phyloP scores from a whole-genome alignment of 176 grass and related monocot species.

The Poa annua region DNA sequence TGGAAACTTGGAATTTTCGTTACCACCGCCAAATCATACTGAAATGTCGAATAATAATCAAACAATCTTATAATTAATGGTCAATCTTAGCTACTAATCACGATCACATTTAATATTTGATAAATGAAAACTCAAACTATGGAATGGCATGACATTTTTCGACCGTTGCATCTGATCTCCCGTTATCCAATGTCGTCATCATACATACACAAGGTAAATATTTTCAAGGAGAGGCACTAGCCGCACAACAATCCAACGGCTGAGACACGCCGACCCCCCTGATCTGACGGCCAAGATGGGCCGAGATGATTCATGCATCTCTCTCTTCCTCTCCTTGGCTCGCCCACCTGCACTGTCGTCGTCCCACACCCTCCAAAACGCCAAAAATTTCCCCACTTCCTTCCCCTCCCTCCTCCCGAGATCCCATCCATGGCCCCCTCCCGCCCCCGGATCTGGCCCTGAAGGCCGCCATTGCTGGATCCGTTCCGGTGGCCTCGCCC shows the following conservation, averaged over 20 bases:
- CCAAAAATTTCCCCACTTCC: conserved; percentile 40
- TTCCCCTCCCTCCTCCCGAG: conserved; percentile 42
- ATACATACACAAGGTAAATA: not conserved
- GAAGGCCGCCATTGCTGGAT: conserved; percentile 54
- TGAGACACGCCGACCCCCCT: not conserved
- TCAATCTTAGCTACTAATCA: not conserved
- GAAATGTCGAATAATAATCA: not conserved
- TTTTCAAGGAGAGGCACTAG: not conserved
- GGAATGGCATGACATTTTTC: not conserved
- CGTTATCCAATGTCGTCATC: conserved; percentile 42
- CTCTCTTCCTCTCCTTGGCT: conserved; percentile 20
- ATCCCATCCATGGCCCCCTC: conserved; percentile 63
- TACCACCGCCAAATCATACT: not conserved
- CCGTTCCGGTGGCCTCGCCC: not conserved
- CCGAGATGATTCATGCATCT: not conserved
- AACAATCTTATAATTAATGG: not conserved
- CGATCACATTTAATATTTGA: not conserved
- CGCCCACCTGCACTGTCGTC: conserved; percentile 25
- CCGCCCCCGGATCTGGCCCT: conserved; percentile 54
- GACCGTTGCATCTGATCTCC: conserved; percentile 44
- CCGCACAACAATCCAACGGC: conserved; percentile 7
- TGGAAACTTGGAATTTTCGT: not conserved
- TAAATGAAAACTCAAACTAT: not conserved
- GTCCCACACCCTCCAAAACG: conserved; percentile 36
- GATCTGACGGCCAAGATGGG: conserved; percentile 10